Base-by-base conservation (phyloP, 768 basidiomycete species). In the Suillus fuscotomentosus region DNA sequence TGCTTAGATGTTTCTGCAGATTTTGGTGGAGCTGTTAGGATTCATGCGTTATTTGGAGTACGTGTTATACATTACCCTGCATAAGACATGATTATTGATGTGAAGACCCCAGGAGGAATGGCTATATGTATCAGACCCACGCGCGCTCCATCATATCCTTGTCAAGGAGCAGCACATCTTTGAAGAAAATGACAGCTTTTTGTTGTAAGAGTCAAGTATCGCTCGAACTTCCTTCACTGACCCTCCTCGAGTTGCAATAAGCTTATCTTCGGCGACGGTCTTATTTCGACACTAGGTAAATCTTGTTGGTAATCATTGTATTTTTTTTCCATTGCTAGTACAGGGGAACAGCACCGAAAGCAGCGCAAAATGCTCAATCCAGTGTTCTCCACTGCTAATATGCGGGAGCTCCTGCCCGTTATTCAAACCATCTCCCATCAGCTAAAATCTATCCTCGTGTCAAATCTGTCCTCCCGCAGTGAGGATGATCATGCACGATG, bases 31-130 rank as follows among this genome's bases (percentile, higher is more conserved):
- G 38, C 22, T 41, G 56, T 41, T 20, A 57, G 27, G 39, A 8
- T 57, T 5, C 67, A 79, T 48, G 81, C 80, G 3, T 78, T 84
- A 60, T 82, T 83, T 60, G 83, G 83, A 48, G 83, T 83, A 66
- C 61, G 77, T 63, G 14, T 42, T 10, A 11, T 11, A 17, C 41
- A 31, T 27, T 14, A 31, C 24, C 9, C 38, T 57, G 24, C 27
- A 81, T 82, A 59, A 79, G 11, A 4, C 24, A 17, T 57, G 15
- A 20, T 20, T 11, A 10, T 54, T 41, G 39, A 57, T 24, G 15
- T 41, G 39, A 41, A 39, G 5, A 15, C 24, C 13, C 4, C 56
- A 75, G 74, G 50, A 55, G 36, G 61, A 65, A 14, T 63, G 67
- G 15, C 61, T 75, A 2, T 75, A 72, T 50, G 67, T 75, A 6